A percentile compares a stretch with the other conserved stretches of the same genome.
Conservation (phyloP, 805 yeast genomes). For the Teunomyces lycoperdinae region DNA sequence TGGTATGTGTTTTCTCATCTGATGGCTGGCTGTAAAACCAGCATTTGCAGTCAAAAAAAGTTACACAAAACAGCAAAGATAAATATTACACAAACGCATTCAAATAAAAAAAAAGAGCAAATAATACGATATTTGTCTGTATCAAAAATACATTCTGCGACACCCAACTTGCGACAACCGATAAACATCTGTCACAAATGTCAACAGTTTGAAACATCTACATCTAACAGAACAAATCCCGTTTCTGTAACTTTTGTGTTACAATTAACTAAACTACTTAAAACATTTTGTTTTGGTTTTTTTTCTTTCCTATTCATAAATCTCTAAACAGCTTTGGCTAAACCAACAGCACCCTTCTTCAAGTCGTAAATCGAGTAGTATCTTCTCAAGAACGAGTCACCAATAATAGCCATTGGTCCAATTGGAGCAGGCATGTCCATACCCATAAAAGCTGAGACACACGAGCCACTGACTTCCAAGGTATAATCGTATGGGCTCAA, state of each 20-base stretch:
- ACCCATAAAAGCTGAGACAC: slow-evolving; percentile 95
- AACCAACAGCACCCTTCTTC: slow-evolving; percentile 89
- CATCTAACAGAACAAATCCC: no score
- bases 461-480: slow-evolving; percentile 89
- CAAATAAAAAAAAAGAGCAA: not conserved
- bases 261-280: not conserved
- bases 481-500: slow-evolving; percentile 89
- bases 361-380: slow-evolving; percentile 93
- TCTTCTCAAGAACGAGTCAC: slow-evolving; percentile 95
- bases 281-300: not conserved
- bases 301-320: not conserved
- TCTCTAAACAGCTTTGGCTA: slow-evolving; percentile 62
- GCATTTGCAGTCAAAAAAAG: slow-evolving; percentile 1
- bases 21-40: not conserved
- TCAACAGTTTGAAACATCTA: no score
- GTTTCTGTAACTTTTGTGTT: no score
- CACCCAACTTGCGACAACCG: not conserved
- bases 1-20: not conserved
- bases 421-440: slow-evolving; percentile 97
- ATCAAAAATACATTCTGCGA: not conserved
- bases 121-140: not conserved
- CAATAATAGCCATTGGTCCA: slow-evolving; percentile 94
- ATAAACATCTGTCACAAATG: no score
- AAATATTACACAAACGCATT: not conserved
- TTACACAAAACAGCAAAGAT: not conserved